These are phyloP conservation scores for Suillus sp. DNA, from an alignment of 768 basidiomycete species.

Conservation along the genomic window DNA sequence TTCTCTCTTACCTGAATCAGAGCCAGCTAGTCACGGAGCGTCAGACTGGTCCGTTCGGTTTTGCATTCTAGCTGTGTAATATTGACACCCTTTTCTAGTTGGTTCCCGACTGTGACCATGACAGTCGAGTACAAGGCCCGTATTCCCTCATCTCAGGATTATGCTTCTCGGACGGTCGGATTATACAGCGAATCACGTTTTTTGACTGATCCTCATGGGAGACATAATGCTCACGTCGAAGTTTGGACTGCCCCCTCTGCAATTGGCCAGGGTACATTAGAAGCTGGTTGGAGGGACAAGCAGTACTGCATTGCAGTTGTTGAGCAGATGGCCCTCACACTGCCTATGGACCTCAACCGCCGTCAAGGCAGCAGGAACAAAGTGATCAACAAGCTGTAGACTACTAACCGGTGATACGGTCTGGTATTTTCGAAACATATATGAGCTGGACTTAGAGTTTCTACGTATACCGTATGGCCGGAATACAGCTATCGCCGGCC, in stretches of 20 bases:
- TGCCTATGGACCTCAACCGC: constrained; percentile 36
- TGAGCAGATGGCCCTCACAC: constrained; percentile 59
- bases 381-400: constrained; percentile 23
- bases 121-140: constrained; percentile 65
- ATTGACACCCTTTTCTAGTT: constrained; percentile 36
- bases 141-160: constrained; percentile 46
- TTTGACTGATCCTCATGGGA: constrained; percentile 51
- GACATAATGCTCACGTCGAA: constrained; percentile 62
- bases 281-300: constrained; percentile 57
- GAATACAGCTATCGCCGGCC: not conserved
- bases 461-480: not conserved
- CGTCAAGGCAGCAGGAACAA: constrained; percentile 21
- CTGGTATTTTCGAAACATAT: not conserved
- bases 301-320: constrained; percentile 65
- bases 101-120: constrained; percentile 66
- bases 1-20: constrained; percentile 46
- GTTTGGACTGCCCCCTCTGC: constrained; percentile 67
- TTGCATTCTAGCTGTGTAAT: not conserved
- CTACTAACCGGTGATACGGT: not conserved
- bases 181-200: constrained; percentile 56
- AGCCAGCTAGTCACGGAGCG: constrained; percentile 34
- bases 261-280: constrained; percentile 46
- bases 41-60: constrained; percentile 19
- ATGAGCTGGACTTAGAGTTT: not conserved
- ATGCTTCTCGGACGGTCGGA: constrained; percentile 57